These are phyloP conservation scores for Cunninghamia lanceolata DNA, from an alignment of 75 land plant genomes.

Conservation along the genomic window DNA sequence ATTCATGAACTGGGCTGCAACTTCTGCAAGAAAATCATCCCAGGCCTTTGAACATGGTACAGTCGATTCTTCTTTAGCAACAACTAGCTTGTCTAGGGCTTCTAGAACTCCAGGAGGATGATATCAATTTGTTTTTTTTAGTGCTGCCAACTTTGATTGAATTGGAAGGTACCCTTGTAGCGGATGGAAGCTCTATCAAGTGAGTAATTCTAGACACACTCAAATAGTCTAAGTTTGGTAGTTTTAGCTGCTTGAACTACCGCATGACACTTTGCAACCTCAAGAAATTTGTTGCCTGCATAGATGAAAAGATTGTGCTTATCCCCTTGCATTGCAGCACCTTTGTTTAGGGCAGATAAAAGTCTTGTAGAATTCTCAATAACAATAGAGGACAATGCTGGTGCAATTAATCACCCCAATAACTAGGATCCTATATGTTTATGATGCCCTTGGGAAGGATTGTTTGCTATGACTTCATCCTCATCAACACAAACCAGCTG, in stretches of 20 bases:
- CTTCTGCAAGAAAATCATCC: constrained; percentile 66
- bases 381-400: constrained; percentile 68
- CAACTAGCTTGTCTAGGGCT: constrained; percentile 65
- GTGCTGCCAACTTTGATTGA: constrained; percentile 94
- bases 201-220: constrained; percentile 81
- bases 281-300: constrained; percentile 60
- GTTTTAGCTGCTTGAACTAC: constrained; percentile 63
- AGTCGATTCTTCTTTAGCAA: constrained; percentile 83
- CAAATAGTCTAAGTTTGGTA: constrained; percentile 59
- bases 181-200: constrained; percentile 79
- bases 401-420: constrained; percentile 56
- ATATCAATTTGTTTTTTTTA: constrained; percentile 75
- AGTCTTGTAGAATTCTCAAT: constrained; percentile 63
- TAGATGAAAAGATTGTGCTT: constrained; percentile 56
- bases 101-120: constrained; percentile 89
- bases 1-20: constrained; percentile 63
- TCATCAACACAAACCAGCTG: constrained; percentile 44
- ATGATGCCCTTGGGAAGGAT: neutral
- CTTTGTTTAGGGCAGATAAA: constrained; percentile 64
- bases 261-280: constrained; percentile 62
- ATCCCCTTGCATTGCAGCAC: constrained; percentile 79
- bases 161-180: constrained; percentile 63
- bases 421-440: constrained; percentile 40
- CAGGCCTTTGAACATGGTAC: constrained; percentile 64
- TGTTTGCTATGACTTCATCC: constrained; percentile 6